A percentile compares a stretch with the other conserved stretches of the same genome.
phyloP scores from a whole-genome alignment of 2,329 filamentous ascomycete species.

The Cladosporium sphaerospermum region DNA sequence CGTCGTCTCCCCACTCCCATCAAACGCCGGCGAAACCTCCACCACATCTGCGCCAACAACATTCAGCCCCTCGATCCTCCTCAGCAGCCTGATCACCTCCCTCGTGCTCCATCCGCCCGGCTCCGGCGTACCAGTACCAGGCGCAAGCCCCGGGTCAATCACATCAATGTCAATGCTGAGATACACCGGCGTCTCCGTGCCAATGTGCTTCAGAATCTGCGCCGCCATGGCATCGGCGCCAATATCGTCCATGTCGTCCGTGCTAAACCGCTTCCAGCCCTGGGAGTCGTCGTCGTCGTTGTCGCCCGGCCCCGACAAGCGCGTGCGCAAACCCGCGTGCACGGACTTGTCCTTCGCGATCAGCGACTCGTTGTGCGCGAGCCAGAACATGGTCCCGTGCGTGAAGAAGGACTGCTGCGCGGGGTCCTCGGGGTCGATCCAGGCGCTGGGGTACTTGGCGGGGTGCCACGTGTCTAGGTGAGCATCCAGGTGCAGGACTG shows the following conservation, averaged over 20 bases:
- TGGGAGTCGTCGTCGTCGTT: constrained; percentile 63
- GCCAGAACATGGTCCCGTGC: constrained; percentile 89
- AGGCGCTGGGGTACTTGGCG: constrained; percentile 69
- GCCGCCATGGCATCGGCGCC: constrained; percentile 65
- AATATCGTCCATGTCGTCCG: constrained; percentile 81
- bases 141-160: constrained; percentile 65
- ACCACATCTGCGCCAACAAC: constrained; percentile 86
- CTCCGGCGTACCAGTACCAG: constrained; percentile 79
- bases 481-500: constrained; percentile 48
- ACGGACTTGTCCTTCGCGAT: constrained; percentile 69
- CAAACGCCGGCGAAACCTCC: constrained; percentile 80
- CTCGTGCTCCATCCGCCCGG: constrained; percentile 86
- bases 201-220: constrained; percentile 64
- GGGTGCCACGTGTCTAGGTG: constrained; percentile 86
- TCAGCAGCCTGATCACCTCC: constrained; percentile 76
- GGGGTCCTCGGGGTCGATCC: constrained; percentile 49
- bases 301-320: constrained; percentile 64
- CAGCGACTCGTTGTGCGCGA: constrained; percentile 73
- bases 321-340: constrained; percentile 76
- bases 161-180: constrained; percentile 77
- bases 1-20: constrained; percentile 72
- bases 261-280: constrained; percentile 72
- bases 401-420: constrained; percentile 69
- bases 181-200: constrained; percentile 71
- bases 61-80: constrained; percentile 76